Base-by-base conservation (phyloP, 2,329 filamentous ascomycete genomes). In the Cadophora luteo-olivacea region DNA sequence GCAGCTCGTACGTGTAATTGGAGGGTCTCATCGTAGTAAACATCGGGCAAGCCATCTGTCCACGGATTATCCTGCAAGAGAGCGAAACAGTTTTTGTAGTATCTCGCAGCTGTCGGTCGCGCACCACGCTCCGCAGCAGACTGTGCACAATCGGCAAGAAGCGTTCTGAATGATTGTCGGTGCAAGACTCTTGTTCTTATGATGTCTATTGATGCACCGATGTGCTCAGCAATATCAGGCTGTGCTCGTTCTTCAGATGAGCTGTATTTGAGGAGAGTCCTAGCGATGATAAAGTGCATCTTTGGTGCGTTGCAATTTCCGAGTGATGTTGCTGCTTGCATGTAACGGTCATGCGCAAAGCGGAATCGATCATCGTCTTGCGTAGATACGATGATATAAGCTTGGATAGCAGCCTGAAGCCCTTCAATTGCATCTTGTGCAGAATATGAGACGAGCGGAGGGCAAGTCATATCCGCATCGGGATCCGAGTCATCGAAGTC, bases 271-370 rank as follows among this genome's bases (percentile, higher is more conserved):
- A 94, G 87, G 72, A 97, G 87, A 0, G 91, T 91, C 76, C 93
- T 90, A 0, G 92, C 91, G 74, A 97, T 93, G 57, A 94, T 89
- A 74, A 94, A 97, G 79, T 97, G 94, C 94, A 97, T 97, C 74
- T 92, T 91, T 24, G 86, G 83, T 25, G 86, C 82, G 66, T 91
- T 89, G 75, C 87, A 89, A 76, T 94, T 89, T 70, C 87, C 88
- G 63, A 97, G 82, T 5, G 87, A 85, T 16, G 87, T 84, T 6
- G 93, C 89, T 19, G 92, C 93, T 77, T 92, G 89, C 62, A 94
- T 86, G 75, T 97, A 97, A 64, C 94, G 88, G 78, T 97, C 94
- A 78, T 97, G 94, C 41, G 91, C 89, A 78, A 97, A 97, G 41
- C 89, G 89, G 79, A 97, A 97, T 51, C 89, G 87, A 78, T 97